These are phyloP conservation scores for Nigrospora sphaerica DNA, from an alignment of 2,329 filamentous ascomycete species.

Conservation along the genomic window DNA sequence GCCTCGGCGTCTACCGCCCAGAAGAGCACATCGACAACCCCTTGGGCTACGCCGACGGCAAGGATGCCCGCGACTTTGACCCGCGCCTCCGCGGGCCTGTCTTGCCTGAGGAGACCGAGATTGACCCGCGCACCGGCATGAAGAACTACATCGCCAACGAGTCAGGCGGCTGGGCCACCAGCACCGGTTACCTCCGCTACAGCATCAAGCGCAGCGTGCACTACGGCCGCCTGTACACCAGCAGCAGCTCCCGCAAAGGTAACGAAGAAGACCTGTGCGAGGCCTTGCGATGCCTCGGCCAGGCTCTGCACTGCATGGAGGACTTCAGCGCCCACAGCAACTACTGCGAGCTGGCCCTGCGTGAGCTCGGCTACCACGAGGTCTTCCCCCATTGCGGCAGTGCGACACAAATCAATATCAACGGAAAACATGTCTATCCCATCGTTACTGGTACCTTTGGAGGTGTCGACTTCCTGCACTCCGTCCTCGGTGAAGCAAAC, in stretches of 20 bases:
- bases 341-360: slow-evolving; percentile 71
- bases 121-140: slow-evolving; percentile 81
- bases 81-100: slow-evolving; percentile 75
- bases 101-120: slow-evolving; percentile 60
- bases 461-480: slow-evolving; percentile 78
- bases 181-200: slow-evolving; percentile 73
- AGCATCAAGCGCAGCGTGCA: slow-evolving; percentile 70
- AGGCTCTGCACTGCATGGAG: slow-evolving; percentile 72
- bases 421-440: slow-evolving; percentile 62
- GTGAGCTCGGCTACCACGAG: slow-evolving; percentile 60
- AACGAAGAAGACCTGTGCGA: slow-evolving; percentile 75
- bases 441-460: slow-evolving; percentile 72
- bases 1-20: slow-evolving; percentile 72
- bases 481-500: slow-evolving; percentile 67
- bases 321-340: slow-evolving; percentile 78
- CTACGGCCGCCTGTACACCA: slow-evolving; percentile 68
- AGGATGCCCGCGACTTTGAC: slow-evolving; percentile 80
- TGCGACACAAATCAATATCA: slow-evolving; percentile 57
- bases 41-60: slow-evolving; percentile 76
- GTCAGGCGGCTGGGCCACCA: slow-evolving; percentile 79
- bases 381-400: slow-evolving; percentile 72
- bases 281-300: slow-evolving; percentile 68
- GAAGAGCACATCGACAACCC: slow-evolving; percentile 74
- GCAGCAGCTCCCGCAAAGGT: slow-evolving; percentile 53
- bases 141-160: slow-evolving; percentile 99